Evolutionary conservation across 2,329 filamentous ascomycete genomes (phyloP).

Genomic region (Ascochyta koolunga): DNA sequence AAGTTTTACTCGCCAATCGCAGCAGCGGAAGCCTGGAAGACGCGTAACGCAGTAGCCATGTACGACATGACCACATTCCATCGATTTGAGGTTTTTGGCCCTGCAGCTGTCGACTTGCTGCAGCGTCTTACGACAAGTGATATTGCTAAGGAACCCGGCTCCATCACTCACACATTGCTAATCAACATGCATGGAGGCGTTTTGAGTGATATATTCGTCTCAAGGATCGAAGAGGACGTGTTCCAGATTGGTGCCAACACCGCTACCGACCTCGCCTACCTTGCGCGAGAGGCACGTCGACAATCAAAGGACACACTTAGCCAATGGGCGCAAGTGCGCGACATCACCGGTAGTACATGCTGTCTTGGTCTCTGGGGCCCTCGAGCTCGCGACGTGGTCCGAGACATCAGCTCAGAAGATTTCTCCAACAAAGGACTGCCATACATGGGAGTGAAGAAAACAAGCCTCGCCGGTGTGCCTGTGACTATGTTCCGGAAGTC

Average conservation of each 20-base stretch:
- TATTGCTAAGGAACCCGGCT: constrained; percentile 55
- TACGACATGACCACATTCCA: constrained; percentile 68
- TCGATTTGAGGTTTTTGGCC: constrained; percentile 63
- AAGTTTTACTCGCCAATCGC: constrained; percentile 64
- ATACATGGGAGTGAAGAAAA: constrained; percentile 58
- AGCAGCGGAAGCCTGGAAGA: constrained; percentile 69
- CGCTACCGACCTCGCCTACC: constrained; percentile 60
- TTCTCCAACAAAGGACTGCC: constrained; percentile 56
- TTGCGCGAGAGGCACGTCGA: constrained; percentile 59
- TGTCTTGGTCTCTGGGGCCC: constrained; percentile 69
- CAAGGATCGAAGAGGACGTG: constrained; percentile 56
- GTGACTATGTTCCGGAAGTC: constrained; percentile 63
- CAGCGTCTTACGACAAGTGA: constrained; percentile 61
- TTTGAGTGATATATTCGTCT: constrained; percentile 63
- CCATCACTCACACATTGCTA: constrained; percentile 63
- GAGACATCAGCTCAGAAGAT: constrained; percentile 53
- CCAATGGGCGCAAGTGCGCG: constrained; percentile 59
- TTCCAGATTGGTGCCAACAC: constrained; percentile 66
- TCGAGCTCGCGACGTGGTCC: constrained; percentile 59
- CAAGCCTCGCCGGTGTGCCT: constrained; percentile 61
- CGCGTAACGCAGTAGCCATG: constrained; percentile 65
- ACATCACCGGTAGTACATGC: constrained; percentile 66
- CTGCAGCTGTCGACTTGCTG: constrained; percentile 62
- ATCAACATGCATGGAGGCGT: constrained; percentile 62
- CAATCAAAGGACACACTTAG: constrained; percentile 52